phyloP scores from a whole-genome alignment of 257 asterid species.

The Solanum neorickii region DNA sequence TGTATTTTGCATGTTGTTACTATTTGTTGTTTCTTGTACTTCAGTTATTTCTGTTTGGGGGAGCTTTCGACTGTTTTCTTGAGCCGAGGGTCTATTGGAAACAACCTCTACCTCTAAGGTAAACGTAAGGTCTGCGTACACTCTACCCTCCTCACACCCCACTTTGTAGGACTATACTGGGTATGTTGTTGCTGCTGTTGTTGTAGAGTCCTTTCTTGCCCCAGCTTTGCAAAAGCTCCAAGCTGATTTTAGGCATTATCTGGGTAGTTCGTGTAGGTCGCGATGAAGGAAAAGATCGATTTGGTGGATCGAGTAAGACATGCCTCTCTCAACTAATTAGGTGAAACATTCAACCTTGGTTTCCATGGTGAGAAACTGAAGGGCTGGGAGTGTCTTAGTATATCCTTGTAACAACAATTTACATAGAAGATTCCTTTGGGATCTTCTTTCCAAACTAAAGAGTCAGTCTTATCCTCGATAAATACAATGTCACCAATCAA shows the following conservation, averaged over 20 bases:
- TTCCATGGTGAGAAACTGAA: background rate
- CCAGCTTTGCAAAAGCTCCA: background rate
- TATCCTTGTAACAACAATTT: background rate
- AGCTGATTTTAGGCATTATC: background rate
- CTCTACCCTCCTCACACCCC: background rate
- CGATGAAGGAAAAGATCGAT: background rate
- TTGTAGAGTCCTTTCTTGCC: background rate
- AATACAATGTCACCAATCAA: background rate
- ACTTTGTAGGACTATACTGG: background rate
- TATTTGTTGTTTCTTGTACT: background rate
- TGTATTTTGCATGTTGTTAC: background rate
- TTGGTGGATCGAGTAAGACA: background rate
- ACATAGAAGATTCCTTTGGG: background rate
- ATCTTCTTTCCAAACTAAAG: background rate
- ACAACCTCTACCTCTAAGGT: background rate
- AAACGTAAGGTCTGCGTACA: background rate
- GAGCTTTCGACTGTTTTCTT: background rate
- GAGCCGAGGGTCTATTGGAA: background rate
- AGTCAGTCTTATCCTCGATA: background rate
- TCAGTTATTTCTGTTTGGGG: background rate
- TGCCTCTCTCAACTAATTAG: background rate
- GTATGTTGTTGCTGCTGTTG: background rate
- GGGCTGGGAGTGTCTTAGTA: background rate
- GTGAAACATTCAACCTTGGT: background rate
- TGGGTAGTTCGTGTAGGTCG: background rate